Conservation (phyloP, 1,139 yeast species). For the Yamadazyma diospyri region DNA sequence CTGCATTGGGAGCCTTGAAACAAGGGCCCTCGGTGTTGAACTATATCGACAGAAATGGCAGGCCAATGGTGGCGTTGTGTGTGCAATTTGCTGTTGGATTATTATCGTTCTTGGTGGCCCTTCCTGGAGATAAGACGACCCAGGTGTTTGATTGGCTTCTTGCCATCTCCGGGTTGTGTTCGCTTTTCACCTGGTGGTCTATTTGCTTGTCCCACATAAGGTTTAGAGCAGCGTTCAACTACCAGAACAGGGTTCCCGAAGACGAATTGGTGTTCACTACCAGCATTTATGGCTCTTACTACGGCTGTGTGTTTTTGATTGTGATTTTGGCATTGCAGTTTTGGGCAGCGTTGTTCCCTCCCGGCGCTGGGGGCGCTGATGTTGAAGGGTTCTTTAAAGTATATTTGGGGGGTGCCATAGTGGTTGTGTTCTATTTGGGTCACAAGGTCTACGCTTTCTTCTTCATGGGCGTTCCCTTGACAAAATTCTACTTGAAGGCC, state of each 20-base stretch:
- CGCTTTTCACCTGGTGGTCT: conserved; percentile 38
- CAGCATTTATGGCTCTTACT: conserved; percentile 27
- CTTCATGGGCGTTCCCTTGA: conserved; percentile 22
- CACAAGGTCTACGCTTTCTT: conserved; percentile 31
- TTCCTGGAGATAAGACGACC: conserved; percentile 21
- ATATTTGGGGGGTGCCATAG: conserved; percentile 30
- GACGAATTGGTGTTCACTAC: conserved; percentile 29
- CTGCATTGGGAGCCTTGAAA: conserved; percentile 32
- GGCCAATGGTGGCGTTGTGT: conserved; percentile 31
- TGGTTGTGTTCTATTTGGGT: conserved; percentile 25
- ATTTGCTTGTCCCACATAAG: conserved; percentile 31
- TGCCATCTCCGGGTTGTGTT: conserved; percentile 40
- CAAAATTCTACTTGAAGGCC: conserved; percentile 27
- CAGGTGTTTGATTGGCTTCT: conserved; percentile 39
- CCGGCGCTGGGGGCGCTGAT: conserved; percentile 29
- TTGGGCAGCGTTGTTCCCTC: conserved; percentile 40
- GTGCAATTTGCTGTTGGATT: conserved; percentile 44
- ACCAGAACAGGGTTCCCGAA: conserved; percentile 26
- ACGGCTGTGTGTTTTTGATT: conserved; percentile 25
- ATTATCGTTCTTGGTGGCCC: conserved; percentile 29
- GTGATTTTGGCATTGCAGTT: conserved; percentile 31
- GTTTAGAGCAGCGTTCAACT: conserved; percentile 26
- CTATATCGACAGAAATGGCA: conserved; percentile 31
- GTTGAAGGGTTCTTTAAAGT: conserved; percentile 29
- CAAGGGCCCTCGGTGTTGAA: conserved; percentile 31